phyloP scores from a whole-genome alignment of 129 eudicot genomes.

The Calendula officinalis region DNA sequence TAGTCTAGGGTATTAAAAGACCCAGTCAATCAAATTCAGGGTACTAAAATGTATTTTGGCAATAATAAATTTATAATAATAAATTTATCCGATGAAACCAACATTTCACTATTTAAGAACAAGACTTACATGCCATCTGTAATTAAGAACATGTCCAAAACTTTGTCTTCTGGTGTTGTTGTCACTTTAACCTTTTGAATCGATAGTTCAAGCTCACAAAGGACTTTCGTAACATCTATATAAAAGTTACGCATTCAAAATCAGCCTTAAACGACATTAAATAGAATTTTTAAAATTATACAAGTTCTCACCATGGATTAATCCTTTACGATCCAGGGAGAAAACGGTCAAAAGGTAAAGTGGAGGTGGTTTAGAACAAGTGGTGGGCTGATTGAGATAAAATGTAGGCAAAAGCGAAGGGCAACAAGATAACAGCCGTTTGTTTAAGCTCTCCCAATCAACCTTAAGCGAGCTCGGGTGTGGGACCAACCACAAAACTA shows the following conservation, averaged over 20 bases:
- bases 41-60: no score
- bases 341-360: slow-evolving; percentile 66
- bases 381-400: slow-evolving; percentile 50
- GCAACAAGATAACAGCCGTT: slow-evolving; percentile 61
- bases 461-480: slow-evolving; percentile 43
- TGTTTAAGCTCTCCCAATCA: slow-evolving; percentile 72
- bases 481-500: slow-evolving; percentile 72
- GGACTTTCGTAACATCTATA: slow-evolving; percentile 83
- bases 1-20: no score
- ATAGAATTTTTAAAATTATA: no score
- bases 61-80: no score
- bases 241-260: slow-evolving; percentile 6
- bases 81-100: no score
- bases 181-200: slow-evolving; percentile 84
- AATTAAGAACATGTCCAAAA: slow-evolving; percentile 75
- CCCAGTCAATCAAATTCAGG: no score
- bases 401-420: slow-evolving; percentile 60
- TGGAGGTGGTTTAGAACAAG: slow-evolving; percentile 37
- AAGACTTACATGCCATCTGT: slow-evolving; percentile 70
- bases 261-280: not conserved
- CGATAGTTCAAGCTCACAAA: slow-evolving; percentile 68
- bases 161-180: slow-evolving; percentile 87
- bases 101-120: not conserved
- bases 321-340: slow-evolving; percentile 67
- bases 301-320: slow-evolving; percentile 55